These are phyloP conservation scores for Ogataea nonfermentans DNA, from an alignment of 805 yeast genomes.

Conservation along the genomic window DNA sequence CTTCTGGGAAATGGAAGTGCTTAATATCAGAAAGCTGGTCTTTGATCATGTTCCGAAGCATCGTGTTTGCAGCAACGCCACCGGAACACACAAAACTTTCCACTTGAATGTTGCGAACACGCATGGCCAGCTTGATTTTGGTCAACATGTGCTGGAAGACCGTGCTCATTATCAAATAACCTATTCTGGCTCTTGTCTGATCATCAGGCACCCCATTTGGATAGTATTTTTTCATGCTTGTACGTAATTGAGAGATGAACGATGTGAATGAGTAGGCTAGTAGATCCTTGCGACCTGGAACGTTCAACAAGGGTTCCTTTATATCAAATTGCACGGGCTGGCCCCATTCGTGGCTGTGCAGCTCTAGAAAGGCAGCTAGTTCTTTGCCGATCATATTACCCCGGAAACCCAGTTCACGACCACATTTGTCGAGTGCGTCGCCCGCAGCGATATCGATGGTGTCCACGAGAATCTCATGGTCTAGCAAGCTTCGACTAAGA, in stretches of 20 bases:
- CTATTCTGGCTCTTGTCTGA: slow-evolving; percentile 43
- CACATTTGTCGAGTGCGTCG: slow-evolving; percentile 90
- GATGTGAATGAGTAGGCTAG: slow-evolving; percentile 75
- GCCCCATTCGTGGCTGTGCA: slow-evolving; percentile 33
- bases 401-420: slow-evolving; percentile 72
- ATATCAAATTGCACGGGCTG: slow-evolving; percentile 29
- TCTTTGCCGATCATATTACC: slow-evolving; percentile 89
- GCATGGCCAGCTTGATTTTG: slow-evolving; percentile 54
- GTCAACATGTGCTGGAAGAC: slow-evolving; percentile 72
- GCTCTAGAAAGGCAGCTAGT: slow-evolving; percentile 55
- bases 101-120: slow-evolving; percentile 41
- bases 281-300: slow-evolving; percentile 43
- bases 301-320: slow-evolving; percentile 53
- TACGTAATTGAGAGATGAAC: slow-evolving; percentile 39
- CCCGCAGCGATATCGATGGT: slow-evolving; percentile 91
- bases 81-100: slow-evolving; percentile 76
- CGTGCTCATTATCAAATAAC: slow-evolving; percentile 58
- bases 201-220: slow-evolving; percentile 21
- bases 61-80: slow-evolving; percentile 83
- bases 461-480: slow-evolving; percentile 72
- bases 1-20: slow-evolving; percentile 63
- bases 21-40: slow-evolving; percentile 34
- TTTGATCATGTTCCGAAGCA: slow-evolving; percentile 49
- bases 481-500: slow-evolving; percentile 51
- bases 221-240: slow-evolving; percentile 28